Evolutionary conservation across 2,329 filamentous ascomycete species (phyloP), one percentile per base, ranked within the genome.

Genomic region (Trichoderma breve): DNA sequence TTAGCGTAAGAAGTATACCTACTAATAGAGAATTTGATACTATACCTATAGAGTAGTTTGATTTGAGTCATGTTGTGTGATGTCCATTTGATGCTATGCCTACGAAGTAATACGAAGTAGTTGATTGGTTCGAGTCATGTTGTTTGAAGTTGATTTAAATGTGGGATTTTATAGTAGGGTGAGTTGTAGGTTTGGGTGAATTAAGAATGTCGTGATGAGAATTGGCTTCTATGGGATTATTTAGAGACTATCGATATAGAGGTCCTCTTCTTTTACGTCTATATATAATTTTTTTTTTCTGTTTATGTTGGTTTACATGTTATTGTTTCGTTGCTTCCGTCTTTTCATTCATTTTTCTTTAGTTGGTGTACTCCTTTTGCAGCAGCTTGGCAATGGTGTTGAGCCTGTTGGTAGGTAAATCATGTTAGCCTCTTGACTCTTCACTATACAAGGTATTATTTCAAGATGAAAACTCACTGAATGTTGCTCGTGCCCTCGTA

Each of bases 401-500:
- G 66, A 90, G 81, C 78, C 86, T 88, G 63, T 26, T 32, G 14
- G 7, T 30, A 39, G 14, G 7, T 30, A 39, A 1, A 24, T 15
- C 24, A 4, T 4, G 5, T 62, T 64, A 68, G 64, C 32, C 3
- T 2, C 36, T 61, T 39, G 11, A 43, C 28, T 53, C 7, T 32
- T 47, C 43, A 36, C 32, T 15, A 15, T 6, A n/a, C 3, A 57
- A 34, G 21, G 7, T 21, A 7, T 4, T 9, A 21, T n/a, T 21
- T 8, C 32, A 51, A 26, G 28, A 21, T 12, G 26, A 7, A 43
- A 26, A 63, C 87, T 82, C 81, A 89, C 87, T 92, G 90, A 72
- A 92, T 92, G 80, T 92, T 92, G 83, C 91, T 94, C 70, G 93
- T 95, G 36, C 96, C 96, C 85, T 98, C 95, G 81, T 98, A 98